Percentiles rank a stretch among this genome's conserved stretches.
phyloP scores from a whole-genome alignment of 495 filamentous ascomycete species.

The Pseudevernia furfuracea region DNA sequence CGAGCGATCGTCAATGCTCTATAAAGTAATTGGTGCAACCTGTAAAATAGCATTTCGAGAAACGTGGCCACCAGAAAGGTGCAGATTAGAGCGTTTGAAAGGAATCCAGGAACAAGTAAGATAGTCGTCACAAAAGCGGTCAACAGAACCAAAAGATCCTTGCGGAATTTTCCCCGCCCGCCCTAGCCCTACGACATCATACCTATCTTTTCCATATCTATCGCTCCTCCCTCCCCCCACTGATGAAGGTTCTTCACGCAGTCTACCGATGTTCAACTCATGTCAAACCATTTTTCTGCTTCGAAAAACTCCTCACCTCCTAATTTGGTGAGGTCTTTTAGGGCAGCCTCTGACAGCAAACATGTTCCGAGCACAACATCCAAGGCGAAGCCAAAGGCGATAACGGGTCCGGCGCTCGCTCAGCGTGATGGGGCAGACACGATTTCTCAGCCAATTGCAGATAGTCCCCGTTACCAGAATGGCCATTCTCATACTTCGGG shows the following conservation, averaged over 20 bases:
- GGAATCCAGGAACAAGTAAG: background rate
- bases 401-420: conserved; percentile 36
- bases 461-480: conserved; percentile 29
- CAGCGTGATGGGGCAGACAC: conserved; percentile 33
- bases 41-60: conserved; percentile 2
- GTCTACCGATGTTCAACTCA: conserved; percentile 46
- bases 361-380: conserved; percentile 36
- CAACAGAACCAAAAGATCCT: conserved; percentile 9
- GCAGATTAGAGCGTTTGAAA: conserved; percentile 17
- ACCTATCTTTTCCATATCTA: conserved; percentile 13
- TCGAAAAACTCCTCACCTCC: conserved; percentile 41
- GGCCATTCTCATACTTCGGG: conserved; percentile 27
- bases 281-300: conserved; percentile 48
- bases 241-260: conserved; percentile 15
- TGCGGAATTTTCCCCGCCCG: conserved; percentile 6
- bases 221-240: background rate
- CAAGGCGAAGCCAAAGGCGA: conserved; percentile 33
- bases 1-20: background rate
- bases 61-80: conserved; percentile 10
- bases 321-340: conserved; percentile 45
- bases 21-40: background rate
- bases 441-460: conserved; percentile 28
- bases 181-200: conserved; percentile 8
- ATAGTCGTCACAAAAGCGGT: conserved; percentile 12
- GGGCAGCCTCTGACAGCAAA: conserved; percentile 29